Base-by-base conservation (phyloP, 2,329 filamentous ascomycete species). In the Ambrosiella xylebori region DNA sequence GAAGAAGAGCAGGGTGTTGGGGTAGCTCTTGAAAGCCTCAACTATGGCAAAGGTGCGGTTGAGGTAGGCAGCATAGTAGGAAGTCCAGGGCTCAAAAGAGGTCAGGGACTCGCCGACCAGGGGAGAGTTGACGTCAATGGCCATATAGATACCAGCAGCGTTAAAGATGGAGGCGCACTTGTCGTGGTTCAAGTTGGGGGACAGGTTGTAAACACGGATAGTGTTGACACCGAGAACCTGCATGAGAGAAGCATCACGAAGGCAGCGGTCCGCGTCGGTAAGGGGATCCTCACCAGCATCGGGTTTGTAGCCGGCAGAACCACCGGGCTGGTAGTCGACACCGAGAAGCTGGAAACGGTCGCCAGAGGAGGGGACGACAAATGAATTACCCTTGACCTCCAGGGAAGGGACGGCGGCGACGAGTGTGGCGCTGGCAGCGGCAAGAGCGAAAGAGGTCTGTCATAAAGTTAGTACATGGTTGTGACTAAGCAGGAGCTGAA, bases 1-100 rank as follows among this genome's bases (percentile, higher is more conserved):
- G 74, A 88, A 89, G 77, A 85, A 89, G 59, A 77, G 73, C n/a
- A 83, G 72, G 9, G 79, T 80, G 71, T 84, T 84, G 65, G 80
- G 80, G 66, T 83, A 84, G 70, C 71, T 73, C 72, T 78, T 79
- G 71, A 84, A 84, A 44, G 80, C 79, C 71, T 84, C 81, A 35
- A 83, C 79, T 54, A 84, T 74, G 61, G 79, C 79, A 66, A 84
- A 84, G 45, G 80, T 84, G 63, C 80, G 78, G 71, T 83, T 83
- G 59, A 84, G 70, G 67, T 85, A 85, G 17, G 67, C 68, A 55
- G 69, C 71, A 65, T 80, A 76, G 71, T 85, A 84, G 60, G 74
- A 79, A 53, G 73, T 72, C 76, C 76, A 80, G 27, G 81, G 81
- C 61, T 77, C 68, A 27, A 63, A 68, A 60, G 75, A 76, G 65